Conservation (phyloP, 2,329 filamentous ascomycete species). For the Dothiorella sarmentorum region DNA sequence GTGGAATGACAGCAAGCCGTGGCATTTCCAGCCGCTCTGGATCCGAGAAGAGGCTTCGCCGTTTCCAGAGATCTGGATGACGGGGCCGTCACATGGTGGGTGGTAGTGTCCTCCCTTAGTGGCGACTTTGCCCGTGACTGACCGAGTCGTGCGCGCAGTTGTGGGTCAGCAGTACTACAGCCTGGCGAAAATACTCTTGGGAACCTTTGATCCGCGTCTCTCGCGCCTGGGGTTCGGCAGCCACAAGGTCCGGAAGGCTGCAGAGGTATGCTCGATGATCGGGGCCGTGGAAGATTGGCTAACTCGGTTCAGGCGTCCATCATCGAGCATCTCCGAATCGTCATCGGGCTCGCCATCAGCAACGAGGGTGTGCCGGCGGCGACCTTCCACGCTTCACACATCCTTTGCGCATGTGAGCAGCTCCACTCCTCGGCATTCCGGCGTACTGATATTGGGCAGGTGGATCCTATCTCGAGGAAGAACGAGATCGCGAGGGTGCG, state of each 20-base stretch:
- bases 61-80: conserved; percentile 17
- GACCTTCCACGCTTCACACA: conserved; percentile 15
- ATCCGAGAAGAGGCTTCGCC: not conserved
- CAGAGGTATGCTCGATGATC: not conserved
- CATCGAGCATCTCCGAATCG: not conserved
- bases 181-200: conserved; percentile 2
- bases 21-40: conserved; percentile 28
- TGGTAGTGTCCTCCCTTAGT: not conserved
- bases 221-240: conserved; percentile 7
- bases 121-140: not conserved
- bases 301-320: not conserved
- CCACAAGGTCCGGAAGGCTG: conserved; percentile 3
- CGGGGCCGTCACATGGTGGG: conserved; percentile 10
- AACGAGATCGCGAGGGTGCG: conserved; percentile 5
- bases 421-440: too few relatives aligned
- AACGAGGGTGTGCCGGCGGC: conserved; percentile 1
- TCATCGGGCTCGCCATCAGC: conserved; percentile 9
- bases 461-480: conserved; percentile 13
- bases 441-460: not conserved
- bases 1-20: conserved; percentile 32
- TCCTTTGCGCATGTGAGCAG: conserved; percentile 13
- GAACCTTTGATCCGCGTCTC: conserved; percentile 9
- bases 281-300: not conserved
- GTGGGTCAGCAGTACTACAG: conserved; percentile 16
- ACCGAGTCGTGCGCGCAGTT: not conserved